phyloP scores from a whole-genome alignment of 805 yeast species.

The Kodamaea leandrae region DNA sequence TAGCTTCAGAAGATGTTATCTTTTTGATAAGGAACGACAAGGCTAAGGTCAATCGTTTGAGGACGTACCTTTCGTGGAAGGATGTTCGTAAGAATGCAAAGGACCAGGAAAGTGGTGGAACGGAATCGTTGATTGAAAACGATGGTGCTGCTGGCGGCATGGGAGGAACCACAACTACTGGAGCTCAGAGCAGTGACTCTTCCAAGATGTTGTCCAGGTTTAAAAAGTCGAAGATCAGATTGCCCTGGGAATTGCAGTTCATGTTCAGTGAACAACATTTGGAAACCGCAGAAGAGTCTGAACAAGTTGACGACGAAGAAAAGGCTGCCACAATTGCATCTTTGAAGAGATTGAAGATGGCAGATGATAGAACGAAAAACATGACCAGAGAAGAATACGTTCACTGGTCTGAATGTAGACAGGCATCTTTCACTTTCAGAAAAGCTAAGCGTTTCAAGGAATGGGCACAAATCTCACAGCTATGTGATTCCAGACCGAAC shows the following conservation, averaged over 20 bases:
- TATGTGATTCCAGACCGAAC: conserved; percentile 87
- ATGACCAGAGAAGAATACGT: conserved; percentile 98
- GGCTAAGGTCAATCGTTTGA: conserved; percentile 86
- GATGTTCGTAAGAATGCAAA: conserved; percentile 83
- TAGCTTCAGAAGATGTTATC: conserved; percentile 90
- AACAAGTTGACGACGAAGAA: conserved; percentile 80
- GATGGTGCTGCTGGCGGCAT: conserved; percentile 47
- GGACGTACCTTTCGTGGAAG: conserved; percentile 94
- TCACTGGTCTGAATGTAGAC: conserved; percentile 98
- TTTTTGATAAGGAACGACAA: conserved; percentile 88
- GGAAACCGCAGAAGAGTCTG: conserved; percentile 59
- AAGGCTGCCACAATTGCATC: conserved; percentile 86
- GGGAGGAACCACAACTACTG: conserved; percentile 36
- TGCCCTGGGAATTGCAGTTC: conserved; percentile 94
- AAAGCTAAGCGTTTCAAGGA: conserved; percentile 93
- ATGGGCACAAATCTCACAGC: conserved; percentile 85
- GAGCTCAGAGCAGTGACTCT: conserved; percentile 33
- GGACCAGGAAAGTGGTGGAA: conserved; percentile 53
- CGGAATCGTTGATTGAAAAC: conserved; percentile 49
- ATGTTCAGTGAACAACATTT: conserved; percentile 91
- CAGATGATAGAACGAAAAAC: conserved; percentile 87
- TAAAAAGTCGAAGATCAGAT: conserved; percentile 73
- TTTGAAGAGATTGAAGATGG: conserved; percentile 81
- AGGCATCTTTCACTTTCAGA: conserved; percentile 93
- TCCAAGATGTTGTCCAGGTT: conserved; percentile 46